Percentiles rank a stretch among this genome's conserved stretches.
Evolutionary conservation across 805 yeast genomes (phyloP).

Genomic region (Saccharomyces mikatae): DNA sequence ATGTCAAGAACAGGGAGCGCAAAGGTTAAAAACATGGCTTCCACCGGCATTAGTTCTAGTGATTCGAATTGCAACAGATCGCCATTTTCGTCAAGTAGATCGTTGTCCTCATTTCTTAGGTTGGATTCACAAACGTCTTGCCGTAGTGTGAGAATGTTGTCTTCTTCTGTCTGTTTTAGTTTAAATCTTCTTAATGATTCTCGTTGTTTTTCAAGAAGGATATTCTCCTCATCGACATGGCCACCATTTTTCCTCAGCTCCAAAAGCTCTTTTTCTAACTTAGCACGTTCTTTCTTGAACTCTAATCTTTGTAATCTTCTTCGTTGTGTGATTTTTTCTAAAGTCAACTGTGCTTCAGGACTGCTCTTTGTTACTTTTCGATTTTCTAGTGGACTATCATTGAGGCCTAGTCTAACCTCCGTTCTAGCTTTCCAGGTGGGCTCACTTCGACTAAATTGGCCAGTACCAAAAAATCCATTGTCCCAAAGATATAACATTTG

Average conservation of each 20-base stretch:
- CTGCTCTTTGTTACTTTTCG: constrained; percentile 21
- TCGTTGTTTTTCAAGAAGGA: constrained; percentile 27
- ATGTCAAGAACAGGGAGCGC: constrained; percentile 46
- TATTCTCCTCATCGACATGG: constrained; percentile 24
- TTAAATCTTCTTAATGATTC: constrained; percentile 26
- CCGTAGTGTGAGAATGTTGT: neutral
- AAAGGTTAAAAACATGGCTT: constrained; percentile 59
- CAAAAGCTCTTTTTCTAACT: constrained; percentile 44
- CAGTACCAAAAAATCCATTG: constrained; percentile 91
- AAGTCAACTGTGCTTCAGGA: constrained; percentile 26
- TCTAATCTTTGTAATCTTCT: constrained; percentile 64
- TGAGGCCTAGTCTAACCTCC: constrained; percentile 39
- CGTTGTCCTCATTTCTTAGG: constrained; percentile 33
- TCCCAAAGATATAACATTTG: constrained; percentile 63
- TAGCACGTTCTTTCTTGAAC: constrained; percentile 63
- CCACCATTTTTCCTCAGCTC: constrained; percentile 34
- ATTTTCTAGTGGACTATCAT: constrained; percentile 15
- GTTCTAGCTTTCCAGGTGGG: constrained; percentile 83
- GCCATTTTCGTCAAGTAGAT: constrained; percentile 26
- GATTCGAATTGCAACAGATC: constrained; percentile 20
- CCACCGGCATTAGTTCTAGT: constrained; percentile 68
- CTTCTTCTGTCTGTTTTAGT: constrained; percentile 19
- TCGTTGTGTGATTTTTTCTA: constrained; percentile 70
- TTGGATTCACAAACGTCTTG: constrained; percentile 4
- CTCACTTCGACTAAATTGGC: constrained; percentile 79